A percentile compares a stretch with the other conserved stretches of the same genome.
These are phyloP conservation scores for Tetrahymena borealis DNA, from an alignment of 73 alveolate species.

Conservation along the genomic window DNA sequence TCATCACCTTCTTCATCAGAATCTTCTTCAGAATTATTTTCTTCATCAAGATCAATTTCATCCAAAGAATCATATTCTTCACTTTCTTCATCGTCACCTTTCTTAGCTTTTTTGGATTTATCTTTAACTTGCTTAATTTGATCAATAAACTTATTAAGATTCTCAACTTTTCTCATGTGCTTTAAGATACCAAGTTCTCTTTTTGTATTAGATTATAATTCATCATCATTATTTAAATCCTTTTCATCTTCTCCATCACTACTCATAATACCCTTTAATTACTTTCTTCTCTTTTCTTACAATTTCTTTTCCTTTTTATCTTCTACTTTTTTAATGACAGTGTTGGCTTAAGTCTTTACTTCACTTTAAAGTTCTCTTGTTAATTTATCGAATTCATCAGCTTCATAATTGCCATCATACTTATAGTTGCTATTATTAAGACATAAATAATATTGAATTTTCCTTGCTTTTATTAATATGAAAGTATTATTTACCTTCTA, in stretches of 20 bases:
- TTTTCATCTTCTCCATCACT: not conserved
- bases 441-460: not conserved
- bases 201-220: not conserved
- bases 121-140: not conserved
- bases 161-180: not conserved
- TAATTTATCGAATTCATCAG: not conserved
- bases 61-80: not conserved
- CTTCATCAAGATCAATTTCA: not conserved
- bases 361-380: not conserved
- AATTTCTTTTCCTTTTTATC: not conserved
- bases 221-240: not conserved
- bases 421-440: not conserved
- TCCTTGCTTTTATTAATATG: not conserved
- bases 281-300: not conserved
- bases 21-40: not conserved
- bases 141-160: not conserved
- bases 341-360: not conserved
- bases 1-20: not conserved
- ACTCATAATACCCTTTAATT: not conserved
- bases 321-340: not conserved
- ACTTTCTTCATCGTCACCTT: not conserved
- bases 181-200: not conserved
- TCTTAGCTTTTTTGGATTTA: not conserved
- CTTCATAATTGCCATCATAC: not conserved
- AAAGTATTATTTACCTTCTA: not conserved